Evolutionary conservation across 306 rosid genomes (phyloP).

Genomic region (cucumber (Cucumis sativus)): Cucumber_9930_V3 NC_026655.2:5473501-5474000

Average conservation of each 20-base stretch:
- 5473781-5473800: background rate
- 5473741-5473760: background rate
- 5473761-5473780: background rate
- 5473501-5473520: background rate
- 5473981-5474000: too few relatives aligned
- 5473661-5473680: background rate
- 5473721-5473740: background rate
- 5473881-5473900: background rate
- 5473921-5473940: too few relatives aligned
- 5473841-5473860: background rate
- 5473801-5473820: background rate
- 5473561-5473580: background rate
- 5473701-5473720: background rate
- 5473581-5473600: background rate
- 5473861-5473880: background rate
- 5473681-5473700: background rate
- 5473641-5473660: background rate
- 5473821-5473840: too few relatives aligned
- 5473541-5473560: background rate
- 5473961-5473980: too few relatives aligned
- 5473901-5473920: too few relatives aligned
- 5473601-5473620: background rate
- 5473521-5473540: background rate
- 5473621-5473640: background rate
- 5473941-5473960: too few relatives aligned